Conservation (phyloP, 2,329 filamentous ascomycete species). For the Aspergillus melleus region DNA sequence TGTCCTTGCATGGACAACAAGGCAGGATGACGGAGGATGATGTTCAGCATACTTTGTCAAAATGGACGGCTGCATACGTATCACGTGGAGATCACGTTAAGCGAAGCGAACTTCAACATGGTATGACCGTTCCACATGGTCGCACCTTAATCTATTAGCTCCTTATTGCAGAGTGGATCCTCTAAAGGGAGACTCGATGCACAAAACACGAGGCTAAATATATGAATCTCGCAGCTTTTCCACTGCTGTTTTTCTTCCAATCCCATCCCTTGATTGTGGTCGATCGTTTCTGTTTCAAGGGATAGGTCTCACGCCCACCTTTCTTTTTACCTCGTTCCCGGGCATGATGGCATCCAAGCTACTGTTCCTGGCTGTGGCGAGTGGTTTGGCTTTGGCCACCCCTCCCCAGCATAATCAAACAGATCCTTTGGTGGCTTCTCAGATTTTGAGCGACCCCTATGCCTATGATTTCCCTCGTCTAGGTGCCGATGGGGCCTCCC, state of each 20-base stretch:
- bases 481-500: slow-evolving; percentile 29
- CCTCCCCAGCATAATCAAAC: slow-evolving; percentile 8
- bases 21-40: too few species aligned
- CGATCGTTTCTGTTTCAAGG: slow-evolving; percentile 3
- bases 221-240: neutral
- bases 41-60: too few species aligned
- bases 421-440: slow-evolving; percentile 32
- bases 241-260: slow-evolving; percentile 5
- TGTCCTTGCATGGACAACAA: neutral
- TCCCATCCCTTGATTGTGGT: slow-evolving; percentile 13
- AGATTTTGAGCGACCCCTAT: slow-evolving; percentile 33
- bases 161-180: neutral
- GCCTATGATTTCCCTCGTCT: slow-evolving; percentile 41
- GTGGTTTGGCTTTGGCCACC: slow-evolving; percentile 22
- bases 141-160: neutral
- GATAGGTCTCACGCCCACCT: neutral
- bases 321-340: neutral
- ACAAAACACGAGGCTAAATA: neutral
- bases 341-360: slow-evolving; percentile 12
- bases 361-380: slow-evolving; percentile 19
- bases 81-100: neutral
- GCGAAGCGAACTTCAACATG: neutral
- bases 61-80: neutral
- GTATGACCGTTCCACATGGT: neutral
- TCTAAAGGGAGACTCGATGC: neutral